Evolutionary conservation across 257 asterid genomes (phyloP).

Genomic region (Solanum megistacrolobum): DNA sequence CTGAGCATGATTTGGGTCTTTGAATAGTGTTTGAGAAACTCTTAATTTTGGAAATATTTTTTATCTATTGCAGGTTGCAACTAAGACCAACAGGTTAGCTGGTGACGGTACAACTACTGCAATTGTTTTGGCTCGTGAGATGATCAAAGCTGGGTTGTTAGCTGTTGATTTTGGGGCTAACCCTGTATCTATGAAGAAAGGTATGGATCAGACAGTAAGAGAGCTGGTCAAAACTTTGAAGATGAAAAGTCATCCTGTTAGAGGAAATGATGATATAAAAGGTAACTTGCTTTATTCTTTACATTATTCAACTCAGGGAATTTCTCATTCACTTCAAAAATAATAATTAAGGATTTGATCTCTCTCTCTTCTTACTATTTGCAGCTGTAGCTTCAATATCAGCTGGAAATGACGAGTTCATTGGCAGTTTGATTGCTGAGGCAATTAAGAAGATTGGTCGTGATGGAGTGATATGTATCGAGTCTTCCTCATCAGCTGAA

Average conservation of each 20-base stretch:
- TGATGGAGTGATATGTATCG: conserved; percentile 76
- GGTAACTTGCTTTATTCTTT: conserved; percentile 25
- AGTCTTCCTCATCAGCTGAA: conserved; percentile 74
- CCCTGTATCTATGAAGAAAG: conserved; percentile 68
- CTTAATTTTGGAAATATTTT: background rate
- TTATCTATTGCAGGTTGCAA: conserved; percentile 51
- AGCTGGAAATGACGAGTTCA: conserved; percentile 83
- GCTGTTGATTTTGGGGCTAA: conserved; percentile 85
- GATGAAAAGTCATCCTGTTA: conserved; percentile 50
- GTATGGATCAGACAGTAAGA: conserved; percentile 72
- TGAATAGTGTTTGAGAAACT: background rate
- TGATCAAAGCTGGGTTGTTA: conserved; percentile 65
- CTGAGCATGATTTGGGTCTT: background rate
- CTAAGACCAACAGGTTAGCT: conserved; percentile 69
- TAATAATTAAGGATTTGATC: background rate
- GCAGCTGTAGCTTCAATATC: conserved; percentile 92
- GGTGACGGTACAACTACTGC: conserved; percentile 98
- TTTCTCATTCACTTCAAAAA: background rate
- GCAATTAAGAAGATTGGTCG: conserved; percentile 86
- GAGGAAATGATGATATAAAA: conserved; percentile 62
- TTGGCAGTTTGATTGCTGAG: conserved; percentile 76
- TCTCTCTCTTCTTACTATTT: conserved; percentile 4
- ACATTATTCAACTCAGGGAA: background rate
- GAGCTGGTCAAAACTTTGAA: conserved; percentile 46
- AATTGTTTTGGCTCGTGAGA: conserved; percentile 81